Evolutionary conservation across 164 flowering plant genomes (phyloP).

Genomic region (Aristolochia fimbriata): DNA sequence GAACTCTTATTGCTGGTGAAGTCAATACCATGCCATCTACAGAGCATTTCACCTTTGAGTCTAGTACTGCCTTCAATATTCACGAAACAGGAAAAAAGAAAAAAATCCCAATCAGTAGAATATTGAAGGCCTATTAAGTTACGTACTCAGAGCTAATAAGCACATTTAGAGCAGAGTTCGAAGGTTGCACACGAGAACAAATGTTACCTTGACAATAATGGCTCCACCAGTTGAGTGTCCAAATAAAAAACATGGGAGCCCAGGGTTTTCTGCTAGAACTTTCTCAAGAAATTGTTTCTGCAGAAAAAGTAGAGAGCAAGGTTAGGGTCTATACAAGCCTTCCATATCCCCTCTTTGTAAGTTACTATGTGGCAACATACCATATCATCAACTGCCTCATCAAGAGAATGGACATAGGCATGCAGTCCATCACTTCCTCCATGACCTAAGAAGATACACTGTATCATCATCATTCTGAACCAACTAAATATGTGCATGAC

Average conservation of each 20-base stretch:
- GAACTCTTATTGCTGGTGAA: slow-evolving; percentile 82
- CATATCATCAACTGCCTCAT: slow-evolving; percentile 54
- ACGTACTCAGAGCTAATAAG: too few species aligned
- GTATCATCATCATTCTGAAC: too few species aligned
- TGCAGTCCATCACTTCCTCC: slow-evolving; percentile 95
- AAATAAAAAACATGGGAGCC: slow-evolving; percentile 75
- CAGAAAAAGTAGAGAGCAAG: not conserved
- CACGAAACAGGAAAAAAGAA: not conserved
- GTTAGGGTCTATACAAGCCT: not conserved
- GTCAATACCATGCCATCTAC: slow-evolving; percentile 60
- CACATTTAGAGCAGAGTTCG: too few species aligned
- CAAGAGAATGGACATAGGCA: slow-evolving; percentile 81
- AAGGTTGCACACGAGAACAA: not conserved
- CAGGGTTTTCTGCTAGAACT: slow-evolving; percentile 58
- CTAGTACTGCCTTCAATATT: slow-evolving; percentile 45
- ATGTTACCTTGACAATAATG: slow-evolving; percentile 57
- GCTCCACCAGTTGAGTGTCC: slow-evolving; percentile 96
- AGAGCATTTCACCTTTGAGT: slow-evolving; percentile 46
- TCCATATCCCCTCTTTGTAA: not conserved
- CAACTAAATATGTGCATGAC: too few species aligned
- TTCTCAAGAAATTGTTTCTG: slow-evolving; percentile 61
- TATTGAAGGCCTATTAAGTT: too few species aligned
- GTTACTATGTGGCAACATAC: slow-evolving; percentile 23
- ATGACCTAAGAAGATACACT: slow-evolving; percentile 39
- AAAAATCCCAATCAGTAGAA: too few species aligned